phyloP scores from a whole-genome alignment of 768 basidiomycete genomes.

The Porpolomopsis calyptriformis region DNA sequence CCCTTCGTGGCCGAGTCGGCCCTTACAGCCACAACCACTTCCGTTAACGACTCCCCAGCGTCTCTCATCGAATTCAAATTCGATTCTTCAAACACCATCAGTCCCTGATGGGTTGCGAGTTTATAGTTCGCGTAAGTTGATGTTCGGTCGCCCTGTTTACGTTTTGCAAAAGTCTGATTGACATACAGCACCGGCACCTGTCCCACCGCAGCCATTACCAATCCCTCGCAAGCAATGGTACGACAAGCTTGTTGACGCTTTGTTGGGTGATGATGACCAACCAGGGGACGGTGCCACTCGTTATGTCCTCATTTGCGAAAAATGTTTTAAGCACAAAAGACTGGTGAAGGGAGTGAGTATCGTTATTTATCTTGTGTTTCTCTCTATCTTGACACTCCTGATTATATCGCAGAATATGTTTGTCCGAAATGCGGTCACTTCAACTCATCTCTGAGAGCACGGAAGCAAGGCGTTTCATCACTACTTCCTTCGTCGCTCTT shows the following conservation, averaged over 20 bases:
- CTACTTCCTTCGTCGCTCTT: neutral
- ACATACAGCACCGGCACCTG: conserved; percentile 2
- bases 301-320: conserved; percentile 83
- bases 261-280: conserved; percentile 70
- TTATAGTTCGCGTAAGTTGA: neutral
- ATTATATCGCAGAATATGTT: conserved; percentile 51
- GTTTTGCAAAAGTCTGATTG: neutral
- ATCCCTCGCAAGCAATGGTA: conserved; percentile 70
- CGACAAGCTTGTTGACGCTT: conserved; percentile 78
- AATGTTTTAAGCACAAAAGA: conserved; percentile 83
- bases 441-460: conserved; percentile 43
- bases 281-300: conserved; percentile 32
- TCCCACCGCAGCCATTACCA: conserved; percentile 20
- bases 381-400: neutral
- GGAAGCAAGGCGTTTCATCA: conserved; percentile 4
- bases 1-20: conserved; percentile 29
- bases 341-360: conserved; percentile 72
- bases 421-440: conserved; percentile 84
- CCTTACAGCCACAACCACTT: conserved; percentile 16
- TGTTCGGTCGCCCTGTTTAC: neutral
- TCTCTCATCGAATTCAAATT: neutral
- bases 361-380: conserved; percentile 25
- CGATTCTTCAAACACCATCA: neutral
- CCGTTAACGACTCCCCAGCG: conserved; percentile 24
- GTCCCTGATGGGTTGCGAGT: neutral